Evolutionary conservation across 352 stramenopile species (phyloP).

Genomic region (Phytopythium cucurbitacearum): DNA sequence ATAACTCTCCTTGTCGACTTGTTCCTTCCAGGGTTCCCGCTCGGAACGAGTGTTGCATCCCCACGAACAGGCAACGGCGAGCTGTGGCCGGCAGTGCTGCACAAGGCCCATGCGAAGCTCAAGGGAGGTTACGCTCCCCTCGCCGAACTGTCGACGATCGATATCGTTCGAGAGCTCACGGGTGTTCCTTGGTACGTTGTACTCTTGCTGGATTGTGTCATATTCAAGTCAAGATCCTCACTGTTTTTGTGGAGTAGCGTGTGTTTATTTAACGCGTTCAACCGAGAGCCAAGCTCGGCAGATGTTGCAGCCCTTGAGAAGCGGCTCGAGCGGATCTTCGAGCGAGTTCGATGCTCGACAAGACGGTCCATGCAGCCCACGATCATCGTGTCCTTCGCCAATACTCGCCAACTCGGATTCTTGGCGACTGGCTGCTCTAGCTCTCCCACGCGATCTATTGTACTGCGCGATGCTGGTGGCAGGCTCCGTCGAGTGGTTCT

Average conservation of each 20-base stretch:
- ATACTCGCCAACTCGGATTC: background rate
- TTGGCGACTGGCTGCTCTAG: too few species aligned
- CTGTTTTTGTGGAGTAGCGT: conserved; percentile 1
- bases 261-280: background rate
- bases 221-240: background rate
- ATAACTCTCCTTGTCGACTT: conserved; percentile 37
- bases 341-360: background rate
- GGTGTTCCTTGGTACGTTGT: conserved; percentile 32
- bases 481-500: background rate
- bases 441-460: too few species aligned
- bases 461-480: too few species aligned
- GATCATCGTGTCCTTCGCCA: conserved; percentile 20
- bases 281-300: background rate
- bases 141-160: conserved; percentile 14
- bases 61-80: conserved; percentile 19
- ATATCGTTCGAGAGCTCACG: conserved; percentile 39
- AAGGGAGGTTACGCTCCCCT: conserved; percentile 34
- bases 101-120: conserved; percentile 61
- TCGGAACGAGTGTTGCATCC: conserved; percentile 25
- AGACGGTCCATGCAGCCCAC: background rate
- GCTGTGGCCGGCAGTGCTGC: conserved; percentile 31
- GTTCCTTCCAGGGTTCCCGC: conserved; percentile 32
- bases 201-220: background rate
- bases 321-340: background rate
- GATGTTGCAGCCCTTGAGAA: background rate